Base-by-base conservation (phyloP, 176 grass and related monocot genomes). In the Pontederia paniculata region DNA sequence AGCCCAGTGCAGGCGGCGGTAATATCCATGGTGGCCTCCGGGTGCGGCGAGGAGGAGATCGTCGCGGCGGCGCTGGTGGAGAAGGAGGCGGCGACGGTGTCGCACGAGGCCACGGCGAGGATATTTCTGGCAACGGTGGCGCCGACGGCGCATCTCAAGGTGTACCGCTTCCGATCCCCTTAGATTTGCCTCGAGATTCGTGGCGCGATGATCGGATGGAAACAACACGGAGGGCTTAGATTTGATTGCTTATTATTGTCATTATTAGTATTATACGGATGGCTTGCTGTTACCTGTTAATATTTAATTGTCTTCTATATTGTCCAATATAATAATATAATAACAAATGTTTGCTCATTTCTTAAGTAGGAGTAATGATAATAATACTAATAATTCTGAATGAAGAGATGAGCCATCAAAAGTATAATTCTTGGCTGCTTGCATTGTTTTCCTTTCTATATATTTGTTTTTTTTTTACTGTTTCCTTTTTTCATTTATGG, bases 51-150 rank as follows among this genome's bases (percentile, higher is more conserved):
- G 1, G 13, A 17, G 23, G 76, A 73, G 15, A 67, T 76, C 13
- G 81, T 80, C 57, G 89, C 81, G 73, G 89, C 89, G 56, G 81
- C 81, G 56, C 81, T 95, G 44, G 89, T 89, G 25, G 89, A 95
- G 78, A 72, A 70, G 70, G 70, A 86, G 15, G 65, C 60, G 1
- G 81, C 76, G 5, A 23, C 66, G 57, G 85, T 85, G 53, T 66
- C 84, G 21, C 81, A 95, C 65, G 89, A 95, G 44, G 53, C 81
- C 18, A 89, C 81, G 65, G 81, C 85, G 47, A 76, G 76, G 71
- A 68, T 85, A 49, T 89, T 95, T 77, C 73, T 95, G 44, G 81
- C 59, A 9, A 66, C 78, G 0, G 85, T 95, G 49, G 81, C 85
- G 49, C 89, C 85, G 14, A 53, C 18, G 14, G 89, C 76, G 21